Evolutionary conservation across 805 yeast genomes (phyloP), one percentile per base, ranked within the genome.

Genomic region (Monosporozyma yasuniensis): DNA sequence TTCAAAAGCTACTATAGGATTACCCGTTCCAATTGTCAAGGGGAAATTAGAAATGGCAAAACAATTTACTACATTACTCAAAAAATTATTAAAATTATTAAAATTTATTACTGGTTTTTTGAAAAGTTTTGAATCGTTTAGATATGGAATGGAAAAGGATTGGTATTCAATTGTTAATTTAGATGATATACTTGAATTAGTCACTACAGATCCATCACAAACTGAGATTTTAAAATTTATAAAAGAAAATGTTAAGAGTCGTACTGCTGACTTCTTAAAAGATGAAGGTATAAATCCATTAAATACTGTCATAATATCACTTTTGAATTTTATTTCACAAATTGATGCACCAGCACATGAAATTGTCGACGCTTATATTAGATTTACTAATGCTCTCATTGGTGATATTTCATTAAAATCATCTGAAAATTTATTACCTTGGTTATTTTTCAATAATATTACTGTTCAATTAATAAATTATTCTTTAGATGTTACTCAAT

Each of bases 61-160:
- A 47, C 73, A 71, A 30, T 83, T 85, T 59, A 63, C 77, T 7
- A 70, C 69, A 37, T 58, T 86, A 43, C 66, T 82, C 35, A 73
- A 76, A 46, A 73, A 84, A 44, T 69, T 84, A 47, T 66, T 81
- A 25, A 71, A 79, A 53, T 76, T 54, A 71, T 75, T 50, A 78
- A 79, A 60, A 71, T 83, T 21, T 79, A 47, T 56, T 78, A 1
- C 71, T 69, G 53, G 71, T 72, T 44, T 81, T 80, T 0, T 67
- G 71, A 32, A 69, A 70, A 52, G 75, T 79, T 23, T 68, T 79
- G 37, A 64, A 68, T 19, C 59, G 12, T 83, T 79, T 47, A 66
- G 73, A 43, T 67, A 64, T 32, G 61, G 71, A 28, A 83, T 83
- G 87, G 59, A 69, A 42, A 63, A 66, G 34, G 87, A 81, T 63